These are phyloP conservation scores for Telfairia occidentalis DNA, from an alignment of 331 rosid species.

Conservation along the genomic window DNA sequence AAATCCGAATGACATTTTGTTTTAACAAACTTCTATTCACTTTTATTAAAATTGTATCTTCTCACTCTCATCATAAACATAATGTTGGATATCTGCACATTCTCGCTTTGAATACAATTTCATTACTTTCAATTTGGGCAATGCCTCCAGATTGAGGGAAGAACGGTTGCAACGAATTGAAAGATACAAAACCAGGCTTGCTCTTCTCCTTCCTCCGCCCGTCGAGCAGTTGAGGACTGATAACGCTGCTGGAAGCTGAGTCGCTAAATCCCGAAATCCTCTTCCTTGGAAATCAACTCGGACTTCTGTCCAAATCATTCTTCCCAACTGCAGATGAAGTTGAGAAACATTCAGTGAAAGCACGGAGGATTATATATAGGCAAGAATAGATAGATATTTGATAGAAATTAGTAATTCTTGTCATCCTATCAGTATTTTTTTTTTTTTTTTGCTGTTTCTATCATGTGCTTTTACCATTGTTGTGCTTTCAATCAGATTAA, in stretches of 20 bases:
- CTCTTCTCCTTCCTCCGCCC: slow-evolving; percentile 69
- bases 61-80: neutral
- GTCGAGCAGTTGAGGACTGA: slow-evolving; percentile 53
- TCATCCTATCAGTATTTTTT: neutral
- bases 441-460: neutral
- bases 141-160: slow-evolving; percentile 46
- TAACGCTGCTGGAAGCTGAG: slow-evolving; percentile 37
- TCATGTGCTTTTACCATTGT: neutral
- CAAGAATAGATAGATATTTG: neutral
- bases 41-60: neutral
- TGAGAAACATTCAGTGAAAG: neutral
- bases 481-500: neutral
- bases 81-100: neutral
- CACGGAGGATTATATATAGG: neutral
- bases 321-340: neutral
- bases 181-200: slow-evolving; percentile 69
- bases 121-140: neutral
- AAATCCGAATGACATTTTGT: neutral
- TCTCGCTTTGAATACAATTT: neutral
- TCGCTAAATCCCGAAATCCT: neutral
- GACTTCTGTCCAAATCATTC: neutral
- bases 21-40: neutral
- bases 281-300: neutral
- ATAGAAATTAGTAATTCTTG: slow-evolving; percentile 2
- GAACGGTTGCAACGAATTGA: slow-evolving; percentile 53